Percentiles rank a stretch among this genome's conserved stretches.
phyloP scores from a whole-genome alignment of 768 basidiomycete species.

The Trametopsis cervina region DNA sequence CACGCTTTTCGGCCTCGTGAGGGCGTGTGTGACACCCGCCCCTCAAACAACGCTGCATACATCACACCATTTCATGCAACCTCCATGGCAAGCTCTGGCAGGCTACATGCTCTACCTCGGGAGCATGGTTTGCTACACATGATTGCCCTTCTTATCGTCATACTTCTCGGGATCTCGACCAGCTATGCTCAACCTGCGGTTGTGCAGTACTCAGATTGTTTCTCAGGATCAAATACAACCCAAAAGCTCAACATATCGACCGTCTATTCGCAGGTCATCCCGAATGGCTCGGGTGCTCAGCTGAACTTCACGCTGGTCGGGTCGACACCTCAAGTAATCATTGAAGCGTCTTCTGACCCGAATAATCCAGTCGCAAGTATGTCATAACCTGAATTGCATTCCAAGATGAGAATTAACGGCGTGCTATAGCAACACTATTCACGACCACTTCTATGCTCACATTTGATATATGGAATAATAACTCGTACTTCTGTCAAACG shows the following conservation, averaged over 20 bases:
- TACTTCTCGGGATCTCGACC: conserved; percentile 7
- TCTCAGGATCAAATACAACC: conserved; percentile 36
- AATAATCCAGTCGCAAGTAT: conserved; percentile 49
- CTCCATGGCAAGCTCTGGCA: conserved; percentile 10
- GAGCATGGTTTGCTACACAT: conserved; percentile 7
- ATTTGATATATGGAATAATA: conserved; percentile 62
- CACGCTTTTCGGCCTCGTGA: no score
- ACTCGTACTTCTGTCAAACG: conserved; percentile 70
- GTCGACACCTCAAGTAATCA: conserved; percentile 46
- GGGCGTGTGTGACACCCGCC: no score
- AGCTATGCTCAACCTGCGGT: conserved; percentile 46
- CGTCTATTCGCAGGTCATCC: conserved; percentile 66
- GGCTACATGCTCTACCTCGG: conserved; percentile 12
- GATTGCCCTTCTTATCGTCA: conserved; percentile 15
- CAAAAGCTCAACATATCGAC: conserved; percentile 60
- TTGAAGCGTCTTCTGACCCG: conserved; percentile 53
- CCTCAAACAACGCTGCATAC: no score
- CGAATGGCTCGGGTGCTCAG: conserved; percentile 34
- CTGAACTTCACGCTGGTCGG: conserved; percentile 76
- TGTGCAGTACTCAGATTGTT: conserved; percentile 66
- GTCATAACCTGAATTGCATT: conserved; percentile 14
- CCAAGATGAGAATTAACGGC: background rate
- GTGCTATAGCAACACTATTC: conserved; percentile 69
- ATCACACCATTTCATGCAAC: conserved; percentile 1
- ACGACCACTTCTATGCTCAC: conserved; percentile 77